Evolutionary conservation across 225 moss, liverwort and hornwort species (phyloP).

Genomic region (Bryoerythrophyllum caledonicum): DNA sequence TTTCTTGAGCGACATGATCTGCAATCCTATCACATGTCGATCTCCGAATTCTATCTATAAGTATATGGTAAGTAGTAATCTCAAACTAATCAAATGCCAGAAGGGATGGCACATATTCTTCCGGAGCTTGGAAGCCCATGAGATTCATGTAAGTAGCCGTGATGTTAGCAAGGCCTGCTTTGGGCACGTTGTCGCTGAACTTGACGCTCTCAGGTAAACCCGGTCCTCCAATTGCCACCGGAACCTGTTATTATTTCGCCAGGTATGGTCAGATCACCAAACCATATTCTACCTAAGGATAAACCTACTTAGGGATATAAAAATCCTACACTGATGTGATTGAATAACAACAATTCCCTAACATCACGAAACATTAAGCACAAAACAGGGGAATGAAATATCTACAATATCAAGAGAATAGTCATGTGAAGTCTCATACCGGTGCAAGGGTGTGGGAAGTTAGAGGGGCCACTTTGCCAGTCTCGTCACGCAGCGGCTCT

Average conservation of each 20-base stretch:
- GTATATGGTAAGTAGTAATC: neutral
- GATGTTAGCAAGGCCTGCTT: conserved; percentile 90
- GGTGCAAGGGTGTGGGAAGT: conserved; percentile 89
- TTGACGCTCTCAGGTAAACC: conserved; percentile 74
- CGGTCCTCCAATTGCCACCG: conserved; percentile 90
- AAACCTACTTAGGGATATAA: neutral
- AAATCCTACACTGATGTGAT: neutral
- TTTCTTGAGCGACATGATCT: conserved; percentile 8
- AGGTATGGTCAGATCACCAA: conserved; percentile 17
- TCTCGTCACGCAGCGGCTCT: conserved; percentile 54
- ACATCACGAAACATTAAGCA: no score
- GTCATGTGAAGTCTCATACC: conserved; percentile 35
- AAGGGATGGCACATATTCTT: conserved; percentile 77
- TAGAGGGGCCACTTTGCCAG: conserved; percentile 70
- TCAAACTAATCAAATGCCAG: conserved; percentile 43
- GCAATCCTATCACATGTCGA: neutral
- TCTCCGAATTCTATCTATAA: neutral
- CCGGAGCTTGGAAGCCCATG: conserved; percentile 88
- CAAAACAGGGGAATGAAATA: neutral
- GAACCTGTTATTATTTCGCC: conserved; percentile 54
- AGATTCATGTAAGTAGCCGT: conserved; percentile 92
- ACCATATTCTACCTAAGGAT: neutral
- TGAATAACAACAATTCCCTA: neutral
- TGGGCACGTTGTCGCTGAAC: conserved; percentile 68
- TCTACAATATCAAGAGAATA: neutral